phyloP scores from a whole-genome alignment of 352 stramenopile species.

The Globisporangium paroecandrum region DNA sequence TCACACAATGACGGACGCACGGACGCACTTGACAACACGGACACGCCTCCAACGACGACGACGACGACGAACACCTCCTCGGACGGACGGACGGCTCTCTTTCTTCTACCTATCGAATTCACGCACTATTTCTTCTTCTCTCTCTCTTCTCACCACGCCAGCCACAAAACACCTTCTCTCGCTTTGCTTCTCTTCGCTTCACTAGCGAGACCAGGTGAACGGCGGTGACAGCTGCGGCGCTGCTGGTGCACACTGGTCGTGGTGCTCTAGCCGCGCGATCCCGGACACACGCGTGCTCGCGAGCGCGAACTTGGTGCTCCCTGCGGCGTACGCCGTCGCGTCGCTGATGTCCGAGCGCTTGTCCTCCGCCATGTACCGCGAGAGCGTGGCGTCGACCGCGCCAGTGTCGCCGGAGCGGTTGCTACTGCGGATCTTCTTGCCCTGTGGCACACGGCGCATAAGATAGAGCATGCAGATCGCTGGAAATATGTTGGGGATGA shows the following conservation, averaged over 20 bases:
- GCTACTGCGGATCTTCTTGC: slow-evolving; percentile 17
- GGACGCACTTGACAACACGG: slow-evolving; percentile 13
- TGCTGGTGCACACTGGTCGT: slow-evolving; percentile 10
- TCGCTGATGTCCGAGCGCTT: slow-evolving; percentile 22
- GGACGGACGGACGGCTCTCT: not conserved
- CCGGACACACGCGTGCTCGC: slow-evolving; percentile 17
- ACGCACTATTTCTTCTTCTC: slow-evolving; percentile 8
- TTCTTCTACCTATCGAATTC: slow-evolving; percentile 11
- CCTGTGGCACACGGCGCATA: slow-evolving; percentile 62
- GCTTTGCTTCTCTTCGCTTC: not conserved
- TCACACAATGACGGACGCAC: slow-evolving; percentile 11
- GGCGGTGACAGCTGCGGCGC: slow-evolving; percentile 13
- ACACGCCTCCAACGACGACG: slow-evolving; percentile 2
- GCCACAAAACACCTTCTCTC: not conserved
- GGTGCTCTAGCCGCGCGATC: slow-evolving; percentile 19
- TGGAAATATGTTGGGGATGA: slow-evolving; percentile 83
- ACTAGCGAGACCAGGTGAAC: slow-evolving; percentile 15
- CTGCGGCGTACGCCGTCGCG: slow-evolving; percentile 15
- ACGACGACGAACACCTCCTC: slow-evolving; percentile 3
- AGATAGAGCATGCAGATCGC: slow-evolving; percentile 88
- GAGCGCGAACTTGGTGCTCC: slow-evolving; percentile 19
- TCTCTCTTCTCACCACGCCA: not conserved
- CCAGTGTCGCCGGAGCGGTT: slow-evolving; percentile 17
- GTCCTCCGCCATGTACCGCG: slow-evolving; percentile 59
- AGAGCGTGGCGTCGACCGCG: slow-evolving; percentile 31